phyloP scores from a whole-genome alignment of 345 rosid genomes.

The Citrus sp. region DNA sequence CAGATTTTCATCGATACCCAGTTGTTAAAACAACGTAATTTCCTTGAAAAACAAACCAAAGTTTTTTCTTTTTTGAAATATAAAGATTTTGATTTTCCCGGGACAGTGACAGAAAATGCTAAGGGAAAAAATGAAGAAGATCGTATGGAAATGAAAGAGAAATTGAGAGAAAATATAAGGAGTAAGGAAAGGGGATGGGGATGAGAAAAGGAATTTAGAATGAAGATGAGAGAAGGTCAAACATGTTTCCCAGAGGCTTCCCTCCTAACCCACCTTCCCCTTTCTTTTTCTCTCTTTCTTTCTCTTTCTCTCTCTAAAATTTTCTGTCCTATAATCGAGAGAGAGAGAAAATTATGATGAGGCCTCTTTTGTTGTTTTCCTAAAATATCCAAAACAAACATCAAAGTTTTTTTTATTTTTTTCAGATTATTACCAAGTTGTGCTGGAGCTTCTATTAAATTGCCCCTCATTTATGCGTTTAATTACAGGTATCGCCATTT shows the following conservation, averaged over 20 bases:
- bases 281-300: background rate
- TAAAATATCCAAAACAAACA: conserved; percentile 8
- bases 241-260: conserved; percentile 24
- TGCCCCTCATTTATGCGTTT: background rate
- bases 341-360: background rate
- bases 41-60: background rate
- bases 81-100: background rate
- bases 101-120: background rate
- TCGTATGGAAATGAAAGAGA: background rate
- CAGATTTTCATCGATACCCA: background rate
- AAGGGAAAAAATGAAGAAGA: background rate
- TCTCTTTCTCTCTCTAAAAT: background rate
- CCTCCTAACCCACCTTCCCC: background rate
- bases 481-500: background rate
- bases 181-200: background rate
- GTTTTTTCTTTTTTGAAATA: background rate
- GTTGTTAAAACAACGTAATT: background rate
- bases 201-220: conserved; percentile 14
- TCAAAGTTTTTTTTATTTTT: background rate
- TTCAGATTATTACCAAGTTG: background rate
- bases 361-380: background rate
- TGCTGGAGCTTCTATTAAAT: background rate
- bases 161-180: background rate
- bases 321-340: background rate
- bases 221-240: conserved; percentile 25